Base-by-base conservation (phyloP, 164 flowering plant species). In the Euptelea pleiosperma region DNA sequence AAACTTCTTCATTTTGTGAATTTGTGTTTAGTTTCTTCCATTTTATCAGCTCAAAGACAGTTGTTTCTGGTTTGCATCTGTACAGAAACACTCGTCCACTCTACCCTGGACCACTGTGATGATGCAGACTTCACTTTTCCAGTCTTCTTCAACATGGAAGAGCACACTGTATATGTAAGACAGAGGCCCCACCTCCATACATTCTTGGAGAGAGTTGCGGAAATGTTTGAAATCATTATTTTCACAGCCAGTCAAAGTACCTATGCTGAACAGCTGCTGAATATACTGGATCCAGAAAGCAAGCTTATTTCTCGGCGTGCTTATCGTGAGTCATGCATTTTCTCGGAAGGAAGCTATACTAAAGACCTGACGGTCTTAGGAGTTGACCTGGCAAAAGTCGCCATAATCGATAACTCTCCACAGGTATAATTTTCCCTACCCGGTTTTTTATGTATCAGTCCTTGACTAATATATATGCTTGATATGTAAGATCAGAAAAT, bases 211-310 rank as follows among this genome's bases (percentile, higher is more conserved):
- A 83, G 77, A 66, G 96, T 89, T 48, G 83, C 96, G 22, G 87
- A 87, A 68, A 82, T 94, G 95, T 94, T 94, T 80, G 91, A 94
- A 64, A 68, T 91, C 43, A 72, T 87, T 52, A 61, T 94, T 9
- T 91, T 94, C 73, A 94, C 99, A 18, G 99, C 99, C 45, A 94
- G 99, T 69, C 95, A 89, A 62, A 91, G 99, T 76, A 76, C 77
- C 16, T 94, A 94, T 69, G 99, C 96, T 6, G 80, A 78, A 43
- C 91, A 94, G 56, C 87, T 94, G 12, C 77, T 94, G 46, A 82
- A 91, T 67, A 79, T 78, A 45, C 61, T 94, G 60, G 99, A 94
- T 62, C 98, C 96, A 6, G 87, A 83, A 44, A 64, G 79, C 43
- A 87, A 76, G 72, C 57, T 91, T 65, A 79, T 94, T 42, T 85